Evolutionary conservation across 139 green algal species (phyloP), one percentile per base, ranked within the genome.

Genomic region (Coccomyxa sp.): DNA sequence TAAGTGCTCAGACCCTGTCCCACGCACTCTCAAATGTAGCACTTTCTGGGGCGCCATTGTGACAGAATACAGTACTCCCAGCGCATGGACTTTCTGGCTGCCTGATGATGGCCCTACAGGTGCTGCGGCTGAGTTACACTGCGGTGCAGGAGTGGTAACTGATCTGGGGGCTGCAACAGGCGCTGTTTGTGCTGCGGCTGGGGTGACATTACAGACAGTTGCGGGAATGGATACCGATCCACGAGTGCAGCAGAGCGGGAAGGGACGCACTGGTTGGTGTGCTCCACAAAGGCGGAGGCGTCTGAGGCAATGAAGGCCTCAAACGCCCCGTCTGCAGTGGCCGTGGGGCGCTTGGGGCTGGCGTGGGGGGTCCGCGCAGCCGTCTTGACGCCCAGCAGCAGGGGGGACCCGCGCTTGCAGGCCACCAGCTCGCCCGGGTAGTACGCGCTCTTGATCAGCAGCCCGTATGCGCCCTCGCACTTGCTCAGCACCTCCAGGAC

Each of bases 301-400:
- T 99, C 96, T n/a, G 82, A 93, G n/a, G 96, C 92, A 24, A 99
- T 78, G 86, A 95, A 99, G 71, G 89, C 94, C 90, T 99, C 95
- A n/a, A 97, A 86, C 7, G 76, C 44, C 18, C 35, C 70, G 68
- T 68, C 39, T 37, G 78, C 8, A 68, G 37, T 36, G 58, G 35
- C 29, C 69, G 36, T 7, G 33, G 39, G 33, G 80, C 81, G 33
- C 64, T 39, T 40, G 70, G 33, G 34, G 58, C 36, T 37, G 71
- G 40, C 18, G 73, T 68, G 64, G 29, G 36, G 22, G 44, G 33
- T 36, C 34, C 76, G 54, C 41, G 38, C 7, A 16, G 38, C 50
- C 64, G 72, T 88, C 74, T 87, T 86, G 81, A 99, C 89, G 38
- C 94, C 96, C 72, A 99, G 75, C 39, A 99, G 93, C 39, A 99